These are phyloP conservation scores for Coemansia sp. DNA, from an alignment of 192 early-diverging fungal species.

Conservation along the genomic window DNA sequence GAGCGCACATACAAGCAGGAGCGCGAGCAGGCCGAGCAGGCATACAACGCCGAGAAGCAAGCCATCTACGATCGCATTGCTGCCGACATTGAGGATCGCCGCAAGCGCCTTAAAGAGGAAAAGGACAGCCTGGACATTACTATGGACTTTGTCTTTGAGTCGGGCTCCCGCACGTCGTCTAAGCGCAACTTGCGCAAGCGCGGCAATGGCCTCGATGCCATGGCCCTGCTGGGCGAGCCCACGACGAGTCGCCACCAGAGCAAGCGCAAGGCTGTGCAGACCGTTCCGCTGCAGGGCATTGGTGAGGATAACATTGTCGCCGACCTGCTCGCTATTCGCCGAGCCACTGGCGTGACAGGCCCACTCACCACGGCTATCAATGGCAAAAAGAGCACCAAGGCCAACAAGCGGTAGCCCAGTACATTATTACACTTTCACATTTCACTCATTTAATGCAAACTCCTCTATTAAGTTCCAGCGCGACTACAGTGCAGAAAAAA, in stretches of 20 bases:
- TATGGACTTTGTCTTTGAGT: constrained; percentile 54
- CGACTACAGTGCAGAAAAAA: too few species aligned
- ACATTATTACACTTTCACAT: not conserved
- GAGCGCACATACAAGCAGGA: constrained; percentile 31
- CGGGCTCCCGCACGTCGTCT: constrained; percentile 35
- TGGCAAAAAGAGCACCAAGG: constrained; percentile 48
- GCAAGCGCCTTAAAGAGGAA: constrained; percentile 75
- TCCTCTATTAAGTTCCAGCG: too few species aligned
- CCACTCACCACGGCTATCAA: constrained; percentile 19
- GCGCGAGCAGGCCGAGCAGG: constrained; percentile 57
- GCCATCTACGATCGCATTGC: constrained; percentile 73
- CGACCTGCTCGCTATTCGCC: constrained; percentile 41
- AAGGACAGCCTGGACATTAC: constrained; percentile 80
- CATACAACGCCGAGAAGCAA: constrained; percentile 70
- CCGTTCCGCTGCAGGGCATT: constrained; percentile 27
- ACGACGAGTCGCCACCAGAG: constrained; percentile 23
- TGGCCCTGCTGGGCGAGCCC: constrained; percentile 22
- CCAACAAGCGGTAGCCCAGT: constrained; percentile 26
- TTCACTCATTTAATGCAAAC: not conserved
- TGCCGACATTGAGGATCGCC: constrained; percentile 72
- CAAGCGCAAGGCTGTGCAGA: constrained; percentile 51
- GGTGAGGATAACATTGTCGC: constrained; percentile 45
- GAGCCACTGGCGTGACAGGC: constrained; percentile 46
- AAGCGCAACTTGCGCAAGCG: constrained; percentile 63
- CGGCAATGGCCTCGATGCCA: constrained; percentile 41